Evolutionary conservation across 139 green algal genomes (phyloP), one percentile per base, ranked within the genome.

Genomic region (Auxenochlorella protothecoides): DNA sequence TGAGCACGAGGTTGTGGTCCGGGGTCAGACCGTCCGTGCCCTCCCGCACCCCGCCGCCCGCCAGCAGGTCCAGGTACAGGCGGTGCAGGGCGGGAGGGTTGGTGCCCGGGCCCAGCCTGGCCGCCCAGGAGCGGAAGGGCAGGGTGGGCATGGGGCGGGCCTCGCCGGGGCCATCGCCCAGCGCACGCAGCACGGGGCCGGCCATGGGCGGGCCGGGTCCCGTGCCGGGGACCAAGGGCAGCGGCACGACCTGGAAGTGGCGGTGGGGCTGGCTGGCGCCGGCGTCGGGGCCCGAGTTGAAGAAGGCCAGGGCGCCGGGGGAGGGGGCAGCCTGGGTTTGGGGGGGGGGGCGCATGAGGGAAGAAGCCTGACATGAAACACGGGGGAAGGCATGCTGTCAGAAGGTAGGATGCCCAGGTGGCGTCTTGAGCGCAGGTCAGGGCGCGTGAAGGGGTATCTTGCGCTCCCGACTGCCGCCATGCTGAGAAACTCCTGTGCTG

Each of bases 241-340:
- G 65, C 27, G 83, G 80, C 16, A 86, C 61, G 4, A 92, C 77
- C 81, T 96, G 91, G 65, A 95, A 6, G 67, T 96, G 91, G 69
- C 94, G 94, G 79, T 96, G 90, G 2, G 90, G 89, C 75, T 96
- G 88, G 77, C 84, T 92, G 55, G 85, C 85, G 2, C 90, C 91
- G 3, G 83, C 88, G 15, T 84, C 59, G 10, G 76, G 67, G 3
- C 90, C 91, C 71, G 84, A 89, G 74, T 96, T 96, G 77, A 88
- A 96, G 72, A 90, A 96, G 0, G 87, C 88, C 15, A 94, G 73
- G 7, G 78, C 90, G 16, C 88, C 90, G 6, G 62, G 4, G 0
- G 87, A 87, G 71, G 90, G 86, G 7, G 76, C 68, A 80, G 7
- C 57, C 13, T 52, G 54, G 11, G 60, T 4, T 10, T 68, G 59